phyloP scores from a whole-genome alignment of 2,329 filamentous ascomycete genomes.

The Aspergillus amoenus region DNA sequence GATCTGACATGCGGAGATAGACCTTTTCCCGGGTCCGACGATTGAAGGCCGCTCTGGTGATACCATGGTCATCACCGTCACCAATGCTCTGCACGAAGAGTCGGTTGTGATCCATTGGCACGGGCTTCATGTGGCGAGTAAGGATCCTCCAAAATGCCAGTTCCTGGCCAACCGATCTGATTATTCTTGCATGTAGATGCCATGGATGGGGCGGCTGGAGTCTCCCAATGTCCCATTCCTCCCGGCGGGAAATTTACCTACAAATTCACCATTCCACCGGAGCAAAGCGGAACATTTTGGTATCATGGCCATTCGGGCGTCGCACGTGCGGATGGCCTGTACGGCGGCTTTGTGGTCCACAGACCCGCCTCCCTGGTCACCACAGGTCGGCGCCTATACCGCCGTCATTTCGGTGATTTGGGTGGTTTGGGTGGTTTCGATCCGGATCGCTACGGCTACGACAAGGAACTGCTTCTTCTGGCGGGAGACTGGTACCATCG shows the following conservation, averaged over 20 bases:
- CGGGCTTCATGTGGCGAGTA: conserved; percentile 45
- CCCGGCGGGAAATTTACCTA: conserved; percentile 55
- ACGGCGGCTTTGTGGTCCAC: conserved; percentile 50
- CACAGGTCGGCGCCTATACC: conserved; percentile 18
- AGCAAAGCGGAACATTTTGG: conserved; percentile 50
- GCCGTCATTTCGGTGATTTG: conserved; percentile 4
- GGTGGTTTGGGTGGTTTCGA: too few species aligned
- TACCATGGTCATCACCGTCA: conserved; percentile 43
- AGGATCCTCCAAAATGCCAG: neutral
- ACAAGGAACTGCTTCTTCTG: conserved; percentile 47
- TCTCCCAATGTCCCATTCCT: conserved; percentile 66
- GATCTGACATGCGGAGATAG: conserved; percentile 16
- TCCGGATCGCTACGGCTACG: conserved; percentile 23
- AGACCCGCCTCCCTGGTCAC: conserved; percentile 29
- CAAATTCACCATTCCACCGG: conserved; percentile 38
- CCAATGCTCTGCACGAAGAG: conserved; percentile 43
- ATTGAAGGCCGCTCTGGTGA: conserved; percentile 51
- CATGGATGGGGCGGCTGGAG: conserved; percentile 69
- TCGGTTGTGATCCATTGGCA: conserved; percentile 50
- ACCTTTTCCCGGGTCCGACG: conserved; percentile 50
- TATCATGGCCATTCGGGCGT: conserved; percentile 49
- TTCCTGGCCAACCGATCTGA: neutral
- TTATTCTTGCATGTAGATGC: conserved; percentile 20
- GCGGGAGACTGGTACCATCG: conserved; percentile 54
- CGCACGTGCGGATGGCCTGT: conserved; percentile 48